A percentile compares a stretch with the other conserved stretches of the same genome.
Evolutionary conservation across 768 basidiomycete genomes (phyloP).

Genomic region (Leccinellum rugosiceps): DNA sequence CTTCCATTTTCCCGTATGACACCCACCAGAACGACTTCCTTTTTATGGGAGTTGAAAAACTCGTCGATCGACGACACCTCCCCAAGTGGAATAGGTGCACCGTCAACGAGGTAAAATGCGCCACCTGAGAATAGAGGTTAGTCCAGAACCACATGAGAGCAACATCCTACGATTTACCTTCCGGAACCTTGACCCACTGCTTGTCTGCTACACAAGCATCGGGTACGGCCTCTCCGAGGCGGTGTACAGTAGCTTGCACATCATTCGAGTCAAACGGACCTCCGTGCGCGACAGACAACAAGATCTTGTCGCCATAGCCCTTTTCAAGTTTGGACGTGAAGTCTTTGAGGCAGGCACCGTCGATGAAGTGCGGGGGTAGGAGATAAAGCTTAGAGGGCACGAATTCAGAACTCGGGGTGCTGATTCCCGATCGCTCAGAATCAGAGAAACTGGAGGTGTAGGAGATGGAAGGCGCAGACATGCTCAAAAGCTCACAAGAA

Average conservation of each 20-base stretch:
- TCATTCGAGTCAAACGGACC: constrained; percentile 5
- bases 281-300: constrained; percentile 21
- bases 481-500: constrained; percentile 9
- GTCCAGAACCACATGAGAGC: background rate
- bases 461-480: constrained; percentile 17
- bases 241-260: constrained; percentile 5
- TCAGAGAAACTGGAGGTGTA: constrained; percentile 14
- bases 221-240: constrained; percentile 12
- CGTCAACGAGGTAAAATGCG: constrained; percentile 19
- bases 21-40: constrained; percentile 15
- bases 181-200: constrained; percentile 19
- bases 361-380: constrained; percentile 19
- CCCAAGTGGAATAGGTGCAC: constrained; percentile 3
- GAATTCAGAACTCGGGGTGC: constrained; percentile 28
- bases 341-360: constrained; percentile 5
- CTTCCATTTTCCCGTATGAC: background rate
- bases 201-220: constrained; percentile 4
- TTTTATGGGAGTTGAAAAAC: constrained; percentile 12
- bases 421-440: constrained; percentile 16
- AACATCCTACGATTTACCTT: constrained; percentile 10
- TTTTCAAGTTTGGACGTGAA: constrained; percentile 24
- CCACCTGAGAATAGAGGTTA: background rate
- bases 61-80: constrained; percentile 12
- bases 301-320: constrained; percentile 27
- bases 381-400: constrained; percentile 19